phyloP scores from a whole-genome alignment of 306 rosid genomes.

The Sphenostylis stenocarpa region DNA sequence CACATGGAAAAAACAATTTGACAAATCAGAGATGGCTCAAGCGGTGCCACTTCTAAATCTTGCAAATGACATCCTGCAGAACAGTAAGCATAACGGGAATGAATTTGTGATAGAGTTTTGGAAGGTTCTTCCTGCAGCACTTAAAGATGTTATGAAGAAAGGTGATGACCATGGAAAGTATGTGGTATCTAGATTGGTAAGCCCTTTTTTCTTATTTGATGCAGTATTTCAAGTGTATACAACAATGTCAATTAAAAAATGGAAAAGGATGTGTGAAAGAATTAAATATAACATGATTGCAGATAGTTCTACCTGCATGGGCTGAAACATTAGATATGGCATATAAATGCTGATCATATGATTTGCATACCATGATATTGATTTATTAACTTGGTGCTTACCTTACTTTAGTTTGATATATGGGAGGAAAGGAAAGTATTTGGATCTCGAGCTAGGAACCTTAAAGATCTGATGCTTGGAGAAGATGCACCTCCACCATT shows the following conservation, averaged over 20 bases:
- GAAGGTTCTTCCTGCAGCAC: constrained; percentile 86
- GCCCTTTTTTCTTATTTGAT: constrained; percentile 26
- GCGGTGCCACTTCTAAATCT: constrained; percentile 81
- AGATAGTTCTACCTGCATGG: constrained; percentile 14
- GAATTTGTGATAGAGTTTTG: constrained; percentile 86
- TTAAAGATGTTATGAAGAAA: constrained; percentile 54
- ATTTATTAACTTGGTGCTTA: constrained; percentile 28
- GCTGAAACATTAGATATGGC: constrained; percentile 1
- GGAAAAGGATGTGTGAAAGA: background rate
- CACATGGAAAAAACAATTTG: constrained; percentile 87
- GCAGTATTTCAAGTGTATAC: constrained; percentile 3
- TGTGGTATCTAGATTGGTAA: constrained; percentile 74
- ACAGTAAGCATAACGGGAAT: constrained; percentile 89
- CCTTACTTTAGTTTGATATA: constrained; percentile 62
- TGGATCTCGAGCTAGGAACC: constrained; percentile 70
- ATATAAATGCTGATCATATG: constrained; percentile 6
- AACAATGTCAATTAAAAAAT: background rate
- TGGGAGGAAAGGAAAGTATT: constrained; percentile 93
- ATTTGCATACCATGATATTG: constrained; percentile 24
- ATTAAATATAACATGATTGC: background rate
- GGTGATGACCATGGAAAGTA: constrained; percentile 69
- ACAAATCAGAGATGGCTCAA: constrained; percentile 58
- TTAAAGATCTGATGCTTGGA: constrained; percentile 81
- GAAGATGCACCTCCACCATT: constrained; percentile 72
- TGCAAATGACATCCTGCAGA: constrained; percentile 87